Evolutionary conservation across 2,329 filamentous ascomycete species (phyloP).

Genomic region (Elsinoe fawcettii): DNA sequence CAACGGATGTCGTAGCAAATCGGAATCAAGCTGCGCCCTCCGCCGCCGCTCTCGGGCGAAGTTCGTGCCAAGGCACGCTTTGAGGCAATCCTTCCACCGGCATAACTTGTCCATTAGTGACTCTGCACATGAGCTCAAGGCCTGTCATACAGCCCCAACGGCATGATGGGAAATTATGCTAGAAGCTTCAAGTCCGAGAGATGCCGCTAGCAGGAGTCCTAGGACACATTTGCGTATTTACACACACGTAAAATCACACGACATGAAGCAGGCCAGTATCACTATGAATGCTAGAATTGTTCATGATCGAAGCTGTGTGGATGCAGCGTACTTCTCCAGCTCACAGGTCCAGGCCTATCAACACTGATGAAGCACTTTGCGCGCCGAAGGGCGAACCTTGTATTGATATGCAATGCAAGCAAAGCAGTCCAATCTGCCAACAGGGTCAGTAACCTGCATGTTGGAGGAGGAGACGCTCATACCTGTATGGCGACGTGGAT

Average conservation of each 20-base stretch:
- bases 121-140: too few species aligned
- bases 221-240: too few species aligned
- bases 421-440: not conserved
- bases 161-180: not conserved
- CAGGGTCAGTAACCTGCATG: not conserved
- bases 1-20: slow-evolving; percentile 3
- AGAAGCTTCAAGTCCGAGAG: too few species aligned
- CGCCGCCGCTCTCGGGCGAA: not conserved
- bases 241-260: too few species aligned
- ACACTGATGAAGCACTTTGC: not conserved
- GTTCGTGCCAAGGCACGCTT: not conserved
- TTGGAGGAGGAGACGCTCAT: too few species aligned
- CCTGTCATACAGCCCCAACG: too few species aligned
- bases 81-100: too few species aligned
- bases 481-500: too few species aligned
- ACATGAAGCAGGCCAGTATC: not conserved
- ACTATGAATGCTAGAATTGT: not conserved
- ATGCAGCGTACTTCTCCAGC: not conserved
- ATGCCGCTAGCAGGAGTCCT: too few species aligned
- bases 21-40: not conserved
- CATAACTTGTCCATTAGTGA: too few species aligned
- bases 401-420: not conserved
- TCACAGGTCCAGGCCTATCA: not conserved
- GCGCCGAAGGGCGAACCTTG: not conserved
- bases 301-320: not conserved